These are phyloP conservation scores for Rhynchosporium graminicola DNA, from an alignment of 2,329 filamentous ascomycete genomes.

Conservation along the genomic window DNA sequence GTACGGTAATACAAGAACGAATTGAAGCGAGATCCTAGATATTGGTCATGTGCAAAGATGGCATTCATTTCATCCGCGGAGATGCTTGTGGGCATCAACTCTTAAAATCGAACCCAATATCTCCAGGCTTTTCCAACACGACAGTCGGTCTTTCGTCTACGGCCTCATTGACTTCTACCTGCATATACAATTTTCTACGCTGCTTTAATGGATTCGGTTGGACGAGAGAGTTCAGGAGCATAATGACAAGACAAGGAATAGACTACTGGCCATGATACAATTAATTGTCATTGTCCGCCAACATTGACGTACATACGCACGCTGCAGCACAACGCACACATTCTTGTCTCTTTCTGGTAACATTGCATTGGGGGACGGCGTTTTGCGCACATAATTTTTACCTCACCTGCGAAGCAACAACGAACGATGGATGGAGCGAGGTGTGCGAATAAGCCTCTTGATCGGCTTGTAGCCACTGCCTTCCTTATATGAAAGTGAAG, in stretches of 20 bases:
- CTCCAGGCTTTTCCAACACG: conserved; percentile 28
- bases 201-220: conserved; percentile 35
- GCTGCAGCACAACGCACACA: conserved; percentile 32
- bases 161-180: conserved; percentile 33
- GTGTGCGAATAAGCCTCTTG: conserved; percentile 11
- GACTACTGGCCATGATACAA: conserved; percentile 35
- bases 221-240: conserved; percentile 29
- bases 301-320: conserved; percentile 36
- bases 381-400: conserved; percentile 40
- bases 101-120: conserved; percentile 35
- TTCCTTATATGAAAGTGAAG: conserved; percentile 31
- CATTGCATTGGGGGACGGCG: conserved; percentile 40
- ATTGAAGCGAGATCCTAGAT: conserved; percentile 27
- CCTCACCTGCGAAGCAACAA: conserved; percentile 22
- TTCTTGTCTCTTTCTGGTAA: conserved; percentile 38
- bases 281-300: conserved; percentile 29
- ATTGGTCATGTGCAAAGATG: conserved; percentile 33
- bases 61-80: conserved; percentile 34
- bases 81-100: conserved; percentile 32
- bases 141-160: conserved; percentile 30
- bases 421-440: conserved; percentile 21
- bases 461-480: conserved; percentile 14
- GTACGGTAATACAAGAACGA: conserved; percentile 47
- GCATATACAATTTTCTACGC: conserved; percentile 39
- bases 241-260: conserved; percentile 39